phyloP scores from a whole-genome alignment of 177 flowering plant species.

The Vitis hybrid region DNA sequence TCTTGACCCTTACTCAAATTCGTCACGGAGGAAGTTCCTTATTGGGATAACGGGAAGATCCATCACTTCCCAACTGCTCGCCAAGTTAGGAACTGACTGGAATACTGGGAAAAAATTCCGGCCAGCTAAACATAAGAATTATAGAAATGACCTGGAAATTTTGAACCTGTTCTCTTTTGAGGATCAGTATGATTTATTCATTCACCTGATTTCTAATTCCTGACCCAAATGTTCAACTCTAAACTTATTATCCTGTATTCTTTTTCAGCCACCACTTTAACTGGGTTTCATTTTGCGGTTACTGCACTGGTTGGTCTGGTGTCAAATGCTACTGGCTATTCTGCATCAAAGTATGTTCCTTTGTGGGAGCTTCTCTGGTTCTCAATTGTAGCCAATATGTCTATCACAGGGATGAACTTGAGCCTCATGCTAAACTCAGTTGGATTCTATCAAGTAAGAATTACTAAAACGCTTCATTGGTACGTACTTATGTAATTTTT shows the following conservation, averaged over 20 bases:
- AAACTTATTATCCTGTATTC: conserved; percentile 6
- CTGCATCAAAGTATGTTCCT: conserved; percentile 89
- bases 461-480: not conserved
- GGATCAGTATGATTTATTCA: too few relatives aligned
- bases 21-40: too few relatives aligned
- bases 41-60: too few relatives aligned
- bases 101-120: too few relatives aligned
- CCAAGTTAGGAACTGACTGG: too few relatives aligned
- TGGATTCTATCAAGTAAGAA: conserved; percentile 84
- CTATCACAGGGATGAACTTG: conserved; percentile 92
- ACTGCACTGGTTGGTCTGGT: conserved; percentile 88
- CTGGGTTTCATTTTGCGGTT: conserved; percentile 94
- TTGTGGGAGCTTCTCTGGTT: conserved; percentile 97
- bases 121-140: too few relatives aligned
- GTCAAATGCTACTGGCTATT: conserved; percentile 81
- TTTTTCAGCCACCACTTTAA: conserved; percentile 80
- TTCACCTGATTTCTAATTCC: not conserved
- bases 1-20: too few relatives aligned
- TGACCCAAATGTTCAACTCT: not conserved
- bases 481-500: too few relatives aligned
- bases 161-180: too few relatives aligned
- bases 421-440: conserved; percentile 98
- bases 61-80: too few relatives aligned
- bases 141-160: too few relatives aligned
- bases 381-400: conserved; percentile 84